Evolutionary conservation across 176 grass and related monocot genomes (phyloP), one percentile per base, ranked within the genome.

Genomic region (Triticum dicoccoides): DNA sequence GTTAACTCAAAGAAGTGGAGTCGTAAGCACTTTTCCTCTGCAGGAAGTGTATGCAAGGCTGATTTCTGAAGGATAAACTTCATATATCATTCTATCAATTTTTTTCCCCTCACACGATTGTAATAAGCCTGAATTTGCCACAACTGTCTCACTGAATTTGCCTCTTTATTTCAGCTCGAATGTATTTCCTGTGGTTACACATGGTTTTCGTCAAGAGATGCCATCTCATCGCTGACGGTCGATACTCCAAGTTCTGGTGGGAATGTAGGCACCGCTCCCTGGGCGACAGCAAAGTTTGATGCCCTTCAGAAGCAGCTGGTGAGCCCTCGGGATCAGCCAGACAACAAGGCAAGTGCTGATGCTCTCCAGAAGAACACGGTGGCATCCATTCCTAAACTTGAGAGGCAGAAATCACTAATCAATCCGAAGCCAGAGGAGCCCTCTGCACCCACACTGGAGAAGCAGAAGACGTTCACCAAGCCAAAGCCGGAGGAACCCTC

Each of bases 231-330:
- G 12, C 83, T 96, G 79, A 94, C 94, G 6, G 89, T 89, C 0
- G 94, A 96, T 49, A 65, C 81, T 34, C 87, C 94, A 47, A 92
- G 80, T 33, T 88, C 83, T 69, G 81, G 66, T 35, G 85, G 73
- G 49, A 99, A 84, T 73, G 97, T 99, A 9, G 94, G 92, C 2
- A 74, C 92, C 0, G 94, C 97, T 34, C 92, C 97, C 1, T 92
- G 82, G 90, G 94, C 92, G 13, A 93, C 97, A 27, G 58, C 92
- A 5, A 99, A 99, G 65, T 99, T 99, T 27, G 97, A 99, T 20
- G 92, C 92, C 33, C 66, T 96, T 14, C 90, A 99, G 90, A 98
- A 93, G 85, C 76, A 95, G 59, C 75, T 99, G 25, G 37, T 73
- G 5, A 96, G 92, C 67, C 95, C 93, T 38, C 89, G 91, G 0